These are phyloP conservation scores for Xylaria hypoxylon DNA, from an alignment of 2,329 filamentous ascomycete species.

Conservation along the genomic window DNA sequence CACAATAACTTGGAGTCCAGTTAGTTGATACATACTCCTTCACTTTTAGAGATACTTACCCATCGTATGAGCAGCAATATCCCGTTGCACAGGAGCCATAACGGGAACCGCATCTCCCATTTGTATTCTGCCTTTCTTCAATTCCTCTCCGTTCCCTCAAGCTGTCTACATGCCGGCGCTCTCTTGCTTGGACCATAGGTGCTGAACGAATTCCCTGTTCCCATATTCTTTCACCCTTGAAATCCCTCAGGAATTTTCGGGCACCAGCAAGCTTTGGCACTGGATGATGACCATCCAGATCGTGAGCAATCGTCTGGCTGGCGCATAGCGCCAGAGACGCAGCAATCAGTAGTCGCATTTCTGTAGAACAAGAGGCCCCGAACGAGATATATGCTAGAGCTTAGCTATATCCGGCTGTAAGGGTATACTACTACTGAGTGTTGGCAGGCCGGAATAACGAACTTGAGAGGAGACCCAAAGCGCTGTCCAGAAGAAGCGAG, in stretches of 20 bases:
- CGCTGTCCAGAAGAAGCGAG: slow-evolving; percentile 25
- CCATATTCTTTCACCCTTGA: slow-evolving; percentile 45
- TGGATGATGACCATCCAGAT: slow-evolving; percentile 35
- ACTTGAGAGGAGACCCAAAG: slow-evolving; percentile 16
- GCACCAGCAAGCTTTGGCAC: slow-evolving; percentile 47
- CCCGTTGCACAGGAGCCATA: slow-evolving; percentile 46
- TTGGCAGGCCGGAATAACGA: slow-evolving; percentile 17
- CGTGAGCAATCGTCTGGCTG: slow-evolving; percentile 47
- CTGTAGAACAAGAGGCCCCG: background rate
- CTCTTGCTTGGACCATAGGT: slow-evolving; percentile 26
- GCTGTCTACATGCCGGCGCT: slow-evolving; percentile 21
- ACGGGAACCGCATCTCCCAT: slow-evolving; percentile 43
- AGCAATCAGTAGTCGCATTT: slow-evolving; percentile 44
- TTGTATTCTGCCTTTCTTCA: slow-evolving; percentile 45
- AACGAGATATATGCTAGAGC: slow-evolving; percentile 34
- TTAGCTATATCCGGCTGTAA: slow-evolving; percentile 18
- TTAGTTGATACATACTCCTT: slow-evolving; percentile 34
- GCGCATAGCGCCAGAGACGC: slow-evolving; percentile 44
- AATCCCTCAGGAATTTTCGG: slow-evolving; percentile 46
- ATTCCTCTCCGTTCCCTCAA: slow-evolving; percentile 36
- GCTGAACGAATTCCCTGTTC: slow-evolving; percentile 34
- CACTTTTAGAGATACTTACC: slow-evolving; percentile 41
- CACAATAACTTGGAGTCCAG: slow-evolving; percentile 46
- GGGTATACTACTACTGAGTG: slow-evolving; percentile 20
- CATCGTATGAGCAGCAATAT: slow-evolving; percentile 51